Percentiles rank a stretch among this genome's conserved stretches.
phyloP scores from a whole-genome alignment of 345 rosid species.

The Dimocarpus longan region DNA sequence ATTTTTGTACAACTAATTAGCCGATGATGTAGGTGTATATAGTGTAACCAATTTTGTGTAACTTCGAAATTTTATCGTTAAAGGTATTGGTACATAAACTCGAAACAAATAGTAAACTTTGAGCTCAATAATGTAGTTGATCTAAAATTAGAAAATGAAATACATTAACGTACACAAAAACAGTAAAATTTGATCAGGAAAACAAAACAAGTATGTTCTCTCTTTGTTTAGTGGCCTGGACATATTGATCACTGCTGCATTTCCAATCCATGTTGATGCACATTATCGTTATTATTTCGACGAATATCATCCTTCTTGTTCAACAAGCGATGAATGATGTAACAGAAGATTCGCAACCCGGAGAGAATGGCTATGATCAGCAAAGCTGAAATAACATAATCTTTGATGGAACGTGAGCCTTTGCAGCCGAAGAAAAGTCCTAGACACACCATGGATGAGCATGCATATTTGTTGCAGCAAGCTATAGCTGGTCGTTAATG shows the following conservation, averaged over 20 bases:
- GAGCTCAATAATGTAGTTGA: neutral
- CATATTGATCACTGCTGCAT: conserved; percentile 6
- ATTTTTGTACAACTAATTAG: too few relatives aligned
- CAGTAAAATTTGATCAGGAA: neutral
- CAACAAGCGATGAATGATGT: conserved; percentile 23
- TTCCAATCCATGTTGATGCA: conserved; percentile 14
- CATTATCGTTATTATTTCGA: neutral
- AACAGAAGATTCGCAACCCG: conserved; percentile 35
- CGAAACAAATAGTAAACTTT: too few relatives aligned
- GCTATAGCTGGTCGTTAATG: neutral
- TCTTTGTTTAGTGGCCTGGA: neutral
- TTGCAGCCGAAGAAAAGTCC: conserved; percentile 41
- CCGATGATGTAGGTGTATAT: neutral
- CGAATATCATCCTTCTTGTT: conserved; percentile 22
- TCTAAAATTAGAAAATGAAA: neutral
- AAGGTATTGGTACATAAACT: too few relatives aligned
- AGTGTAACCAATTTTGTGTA: neutral
- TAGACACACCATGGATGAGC: conserved; percentile 42
- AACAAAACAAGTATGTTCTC: neutral
- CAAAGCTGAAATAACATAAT: conserved; percentile 38
- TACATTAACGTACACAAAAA: too few relatives aligned
- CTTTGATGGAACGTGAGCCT: conserved; percentile 23
- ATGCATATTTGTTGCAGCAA: neutral
- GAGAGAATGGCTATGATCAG: conserved; percentile 38
- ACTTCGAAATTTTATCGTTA: too few relatives aligned